Evolutionary conservation across 495 filamentous ascomycete genomes (phyloP), one percentile per base, ranked within the genome.

Genomic region (Penicillium malachiteum): DNA sequence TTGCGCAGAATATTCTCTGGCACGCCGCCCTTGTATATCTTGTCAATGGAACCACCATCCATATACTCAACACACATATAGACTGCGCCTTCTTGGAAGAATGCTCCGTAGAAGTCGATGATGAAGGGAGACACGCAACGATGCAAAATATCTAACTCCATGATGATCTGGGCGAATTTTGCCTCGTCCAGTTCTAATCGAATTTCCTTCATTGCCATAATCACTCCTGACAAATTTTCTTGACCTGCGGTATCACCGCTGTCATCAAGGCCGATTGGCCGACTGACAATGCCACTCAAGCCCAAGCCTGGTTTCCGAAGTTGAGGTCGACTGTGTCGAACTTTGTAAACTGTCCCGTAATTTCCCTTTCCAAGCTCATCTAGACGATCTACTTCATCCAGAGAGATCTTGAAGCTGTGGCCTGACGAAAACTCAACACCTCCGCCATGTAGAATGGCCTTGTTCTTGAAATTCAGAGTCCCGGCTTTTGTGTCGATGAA

Each of bases 201-300:
- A 54, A 97, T 95, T 71, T 99, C 94, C 65, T 99, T 97, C 94
- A 99, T 97, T 12, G 94, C 94, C 94, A 99, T 99, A 59, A 95
- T 78, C 31, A 89, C 78, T 4, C 91, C 92, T 0, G 84, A 84
- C 11, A 78, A 71, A 26, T 73, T 72, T 33, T 74, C 71, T 5
- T 69, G 48, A 5, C 65, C 53, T n/a, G 45, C 53, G 3, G 35
- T 1, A 5, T 67, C 62, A 1, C 62, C 41, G 34, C 64, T 57
- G 26, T 69, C 69, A n/a, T 69, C 68, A 7, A 62, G 59, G 10
- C 48, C 67, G 7, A 55, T 45, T 60, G 79, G 16, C 55, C 73
- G 67, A 57, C 72, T 74, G 32, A 78, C 77, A 55, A 88, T 87
- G 26, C 84, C 81, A 38, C 81, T 76, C 47, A 96, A 71, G 9